Percentiles rank a stretch among this genome's conserved stretches.
These are phyloP conservation scores for Pyricularia sp. DNA, from an alignment of 2,329 filamentous ascomycete species.

Conservation along the genomic window DNA sequence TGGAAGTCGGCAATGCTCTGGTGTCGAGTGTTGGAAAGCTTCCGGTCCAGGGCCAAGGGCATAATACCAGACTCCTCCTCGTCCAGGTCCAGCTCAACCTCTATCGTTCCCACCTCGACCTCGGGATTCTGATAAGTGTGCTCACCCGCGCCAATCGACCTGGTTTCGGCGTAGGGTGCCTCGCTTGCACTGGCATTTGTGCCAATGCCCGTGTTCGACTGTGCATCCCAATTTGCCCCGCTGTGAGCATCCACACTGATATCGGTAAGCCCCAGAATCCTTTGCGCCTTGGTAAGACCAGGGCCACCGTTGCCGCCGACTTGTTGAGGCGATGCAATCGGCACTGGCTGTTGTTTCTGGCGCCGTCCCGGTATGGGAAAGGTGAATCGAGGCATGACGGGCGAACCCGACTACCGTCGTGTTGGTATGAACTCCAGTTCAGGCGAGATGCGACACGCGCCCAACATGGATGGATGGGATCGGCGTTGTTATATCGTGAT, in stretches of 20 bases:
- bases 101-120: background rate
- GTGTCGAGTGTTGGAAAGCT: constrained; percentile 14
- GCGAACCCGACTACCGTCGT: background rate
- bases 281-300: constrained; percentile 40
- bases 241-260: constrained; percentile 29
- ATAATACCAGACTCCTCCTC: constrained; percentile 38
- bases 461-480: background rate
- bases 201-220: constrained; percentile 33
- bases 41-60: constrained; percentile 21
- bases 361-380: constrained; percentile 39
- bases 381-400: constrained; percentile 29
- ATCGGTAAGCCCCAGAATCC: constrained; percentile 36
- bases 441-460: background rate
- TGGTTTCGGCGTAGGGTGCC: constrained; percentile 20
- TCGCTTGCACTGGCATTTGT: constrained; percentile 18
- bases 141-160: constrained; percentile 11
- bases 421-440: background rate
- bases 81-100: constrained; percentile 18
- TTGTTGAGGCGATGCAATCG: background rate
- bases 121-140: background rate
- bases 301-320: constrained; percentile 13
- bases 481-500: background rate
- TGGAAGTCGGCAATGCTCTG: constrained; percentile 12
- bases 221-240: constrained; percentile 28
- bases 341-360: constrained; percentile 22